Percentiles rank a stretch among this genome's conserved stretches.
These are phyloP conservation scores for Rosa chinensis DNA, from an alignment of 306 rosid genomes.

Conservation along the genomic window DNA sequence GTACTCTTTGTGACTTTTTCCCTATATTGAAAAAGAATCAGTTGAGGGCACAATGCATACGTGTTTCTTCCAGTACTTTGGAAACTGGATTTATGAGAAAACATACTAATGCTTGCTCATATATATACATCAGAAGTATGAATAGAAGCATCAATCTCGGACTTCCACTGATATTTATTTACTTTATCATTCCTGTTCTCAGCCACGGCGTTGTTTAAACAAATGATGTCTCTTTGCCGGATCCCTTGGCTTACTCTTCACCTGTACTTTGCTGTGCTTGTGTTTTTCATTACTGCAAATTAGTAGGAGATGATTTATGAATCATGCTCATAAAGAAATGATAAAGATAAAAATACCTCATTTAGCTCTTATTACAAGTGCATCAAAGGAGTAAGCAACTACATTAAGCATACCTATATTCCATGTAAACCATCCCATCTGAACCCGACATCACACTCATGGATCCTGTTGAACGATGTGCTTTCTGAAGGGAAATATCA, in stretches of 20 bases:
- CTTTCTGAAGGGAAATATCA: conserved; percentile 70
- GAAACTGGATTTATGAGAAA: not conserved
- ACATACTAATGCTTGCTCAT: not conserved
- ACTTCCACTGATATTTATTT: not conserved
- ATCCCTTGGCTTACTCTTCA: conserved; percentile 87
- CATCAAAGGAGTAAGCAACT: not conserved
- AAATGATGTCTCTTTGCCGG: conserved; percentile 72
- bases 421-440: conserved; percentile 92
- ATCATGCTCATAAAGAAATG: not conserved
- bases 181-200: conserved; percentile 13
- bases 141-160: not conserved
- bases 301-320: conserved; percentile 12
- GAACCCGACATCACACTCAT: conserved; percentile 98
- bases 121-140: not conserved
- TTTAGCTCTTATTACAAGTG: not conserved
- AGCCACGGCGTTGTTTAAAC: conserved; percentile 54
- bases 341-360: not conserved
- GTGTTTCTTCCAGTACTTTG: not conserved
- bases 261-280: conserved; percentile 53
- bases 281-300: conserved; percentile 53
- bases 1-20: too few species aligned
- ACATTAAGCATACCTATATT: conserved; percentile 60
- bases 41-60: too few species aligned
- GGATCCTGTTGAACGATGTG: conserved; percentile 66
- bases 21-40: too few species aligned